phyloP scores from a whole-genome alignment of 1,139 yeast genomes.

The Keqinozyma sinolaborantium region DNA sequence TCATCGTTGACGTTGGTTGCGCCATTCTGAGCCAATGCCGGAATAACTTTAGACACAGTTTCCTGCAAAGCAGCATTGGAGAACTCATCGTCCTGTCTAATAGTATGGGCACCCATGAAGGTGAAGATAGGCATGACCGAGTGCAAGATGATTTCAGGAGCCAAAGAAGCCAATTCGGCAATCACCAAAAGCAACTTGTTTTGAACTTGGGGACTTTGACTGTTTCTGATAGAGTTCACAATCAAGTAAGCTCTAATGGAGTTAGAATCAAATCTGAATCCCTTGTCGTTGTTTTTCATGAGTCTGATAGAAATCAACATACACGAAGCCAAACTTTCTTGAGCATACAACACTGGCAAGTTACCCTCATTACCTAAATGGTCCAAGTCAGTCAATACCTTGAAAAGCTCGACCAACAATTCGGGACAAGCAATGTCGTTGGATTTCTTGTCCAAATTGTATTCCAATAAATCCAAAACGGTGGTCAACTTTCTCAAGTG shows the following conservation, averaged over 20 bases:
- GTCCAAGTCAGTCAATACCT: conserved; percentile 78
- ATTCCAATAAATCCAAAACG: conserved; percentile 75
- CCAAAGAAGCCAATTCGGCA: conserved; percentile 81
- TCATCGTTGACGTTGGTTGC: conserved; percentile 15
- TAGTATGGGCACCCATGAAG: conserved; percentile 97
- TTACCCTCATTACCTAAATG: conserved; percentile 89
- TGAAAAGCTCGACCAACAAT: conserved; percentile 58
- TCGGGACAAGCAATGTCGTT: conserved; percentile 37
- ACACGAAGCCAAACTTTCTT: conserved; percentile 86
- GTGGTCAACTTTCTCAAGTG: conserved; percentile 79
- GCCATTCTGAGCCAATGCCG: conserved; percentile 74
- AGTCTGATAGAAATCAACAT: conserved; percentile 67
- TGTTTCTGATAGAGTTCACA: conserved; percentile 85
- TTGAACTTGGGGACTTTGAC: conserved; percentile 92
- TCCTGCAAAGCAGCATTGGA: conserved; percentile 91
- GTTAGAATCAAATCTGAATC: conserved; percentile 51
- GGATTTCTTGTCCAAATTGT: conserved; percentile 21
- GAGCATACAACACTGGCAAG: conserved; percentile 85
- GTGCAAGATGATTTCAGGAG: conserved; percentile 89
- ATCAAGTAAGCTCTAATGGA: conserved; percentile 83
- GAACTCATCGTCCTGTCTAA: conserved; percentile 95
- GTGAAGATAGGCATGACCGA: conserved; percentile 99
- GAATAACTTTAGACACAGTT: conserved; percentile 85
- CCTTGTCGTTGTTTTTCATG: conserved; percentile 29
- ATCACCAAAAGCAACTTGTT: conserved; percentile 80